Evolutionary conservation across 2,329 filamentous ascomycete species (phyloP).

Genomic region (Dendryphion nanum): DNA sequence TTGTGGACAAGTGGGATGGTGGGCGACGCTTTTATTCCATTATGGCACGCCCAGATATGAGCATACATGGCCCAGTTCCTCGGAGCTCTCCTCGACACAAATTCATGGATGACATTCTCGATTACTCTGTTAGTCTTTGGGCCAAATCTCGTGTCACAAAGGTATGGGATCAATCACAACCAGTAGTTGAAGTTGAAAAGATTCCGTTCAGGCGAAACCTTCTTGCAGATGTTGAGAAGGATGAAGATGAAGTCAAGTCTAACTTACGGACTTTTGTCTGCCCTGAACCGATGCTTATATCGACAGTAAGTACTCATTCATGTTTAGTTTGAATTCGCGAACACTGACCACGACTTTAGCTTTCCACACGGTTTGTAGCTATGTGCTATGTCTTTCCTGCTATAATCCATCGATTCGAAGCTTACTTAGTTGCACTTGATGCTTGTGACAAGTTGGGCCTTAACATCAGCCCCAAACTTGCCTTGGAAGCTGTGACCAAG

Average conservation of each 20-base stretch:
- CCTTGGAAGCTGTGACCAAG: constrained; percentile 89
- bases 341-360: constrained; percentile 42
- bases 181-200: constrained; percentile 74
- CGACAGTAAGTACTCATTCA: constrained; percentile 58
- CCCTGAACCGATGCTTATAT: constrained; percentile 74
- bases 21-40: constrained; percentile 58
- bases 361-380: constrained; percentile 67
- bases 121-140: constrained; percentile 80
- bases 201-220: constrained; percentile 79
- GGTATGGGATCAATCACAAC: constrained; percentile 66
- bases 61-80: constrained; percentile 65
- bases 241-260: constrained; percentile 52
- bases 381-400: constrained; percentile 78
- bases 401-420: constrained; percentile 80
- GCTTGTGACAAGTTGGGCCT: constrained; percentile 67
- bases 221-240: constrained; percentile 61
- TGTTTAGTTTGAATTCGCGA: neutral
- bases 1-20: constrained; percentile 58
- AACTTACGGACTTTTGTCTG: constrained; percentile 65
- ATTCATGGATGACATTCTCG: constrained; percentile 62
- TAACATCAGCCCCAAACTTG: constrained; percentile 63
- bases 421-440: constrained; percentile 76
- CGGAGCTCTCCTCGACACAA: constrained; percentile 47
- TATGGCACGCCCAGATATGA: constrained; percentile 51
- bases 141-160: constrained; percentile 53